A percentile compares a stretch with the other conserved stretches of the same genome.
Evolutionary conservation across 1,284 basidiomycete genomes (phyloP).

Genomic region (Pulchroboletus neoregius): DNA sequence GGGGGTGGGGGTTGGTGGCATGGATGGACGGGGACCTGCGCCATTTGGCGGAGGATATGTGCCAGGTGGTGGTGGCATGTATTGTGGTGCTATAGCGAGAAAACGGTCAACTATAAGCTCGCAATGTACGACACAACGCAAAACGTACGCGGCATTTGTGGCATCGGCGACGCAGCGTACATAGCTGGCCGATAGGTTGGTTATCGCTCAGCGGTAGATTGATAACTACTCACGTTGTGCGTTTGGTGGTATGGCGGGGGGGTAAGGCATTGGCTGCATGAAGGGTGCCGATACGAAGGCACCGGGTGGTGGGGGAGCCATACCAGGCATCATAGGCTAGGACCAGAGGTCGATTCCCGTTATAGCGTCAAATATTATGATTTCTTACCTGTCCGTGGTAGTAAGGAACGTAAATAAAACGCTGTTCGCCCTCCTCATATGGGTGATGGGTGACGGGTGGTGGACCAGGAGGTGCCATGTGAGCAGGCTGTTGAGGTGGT

Average conservation of each 20-base stretch:
- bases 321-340: constrained; percentile 76
- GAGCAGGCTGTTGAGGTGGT: constrained; percentile 59
- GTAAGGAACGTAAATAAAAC: constrained; percentile 69
- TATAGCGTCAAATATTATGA: not conserved
- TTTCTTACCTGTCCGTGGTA: constrained; percentile 64
- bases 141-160: constrained; percentile 75
- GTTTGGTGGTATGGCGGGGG: constrained; percentile 70
- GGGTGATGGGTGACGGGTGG: constrained; percentile 64
- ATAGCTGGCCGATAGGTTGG: constrained; percentile 48
- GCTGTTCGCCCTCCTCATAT: constrained; percentile 68
- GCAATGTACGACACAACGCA: not conserved
- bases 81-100: constrained; percentile 50
- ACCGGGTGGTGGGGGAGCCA: constrained; percentile 71
- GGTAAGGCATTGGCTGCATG: constrained; percentile 81
- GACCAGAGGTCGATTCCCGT: constrained; percentile 7
- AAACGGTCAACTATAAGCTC: constrained; percentile 5
- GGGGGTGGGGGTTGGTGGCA: constrained; percentile 82
- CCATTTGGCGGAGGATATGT: constrained; percentile 72
- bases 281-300: constrained; percentile 72
- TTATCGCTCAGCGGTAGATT: not conserved
- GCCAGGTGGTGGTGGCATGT: constrained; percentile 68
- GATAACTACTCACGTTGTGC: constrained; percentile 42
- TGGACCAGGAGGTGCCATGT: constrained; percentile 62
- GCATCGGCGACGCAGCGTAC: constrained; percentile 73
- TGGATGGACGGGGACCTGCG: constrained; percentile 69